Conservation (phyloP, 768 basidiomycete species). For the Exsudoporus frostii region DNA sequence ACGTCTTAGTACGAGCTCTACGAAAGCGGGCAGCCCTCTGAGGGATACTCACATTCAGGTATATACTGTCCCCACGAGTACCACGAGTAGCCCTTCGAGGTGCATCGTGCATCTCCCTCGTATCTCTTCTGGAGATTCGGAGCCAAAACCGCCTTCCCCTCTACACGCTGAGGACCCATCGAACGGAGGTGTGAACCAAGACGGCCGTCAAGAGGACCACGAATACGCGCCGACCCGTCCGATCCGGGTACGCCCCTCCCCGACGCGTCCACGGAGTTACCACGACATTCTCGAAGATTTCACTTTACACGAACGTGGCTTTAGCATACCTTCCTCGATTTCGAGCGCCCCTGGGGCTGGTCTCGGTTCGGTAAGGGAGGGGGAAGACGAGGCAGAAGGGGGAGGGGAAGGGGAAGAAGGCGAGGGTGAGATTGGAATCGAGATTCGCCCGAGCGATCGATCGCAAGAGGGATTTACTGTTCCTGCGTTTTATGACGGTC, state of each 20-base stretch:
- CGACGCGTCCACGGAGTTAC: constrained; percentile 57
- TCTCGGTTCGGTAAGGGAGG: constrained; percentile 22
- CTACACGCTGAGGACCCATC: background rate
- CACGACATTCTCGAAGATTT: constrained; percentile 68
- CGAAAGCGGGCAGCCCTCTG: constrained; percentile 18
- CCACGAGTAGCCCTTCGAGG: constrained; percentile 21
- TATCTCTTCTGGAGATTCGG: constrained; percentile 16
- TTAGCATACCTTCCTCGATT: constrained; percentile 30
- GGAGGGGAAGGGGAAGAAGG: background rate
- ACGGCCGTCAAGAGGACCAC: constrained; percentile 1
- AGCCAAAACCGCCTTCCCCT: constrained; percentile 8
- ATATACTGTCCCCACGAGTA: constrained; percentile 7
- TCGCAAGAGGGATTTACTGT: background rate
- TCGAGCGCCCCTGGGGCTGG: constrained; percentile 26
- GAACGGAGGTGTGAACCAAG: background rate
- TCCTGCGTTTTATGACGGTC: background rate
- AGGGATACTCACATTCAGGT: constrained; percentile 10
- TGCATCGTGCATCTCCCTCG: constrained; percentile 21
- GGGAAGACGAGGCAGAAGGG: constrained; percentile 13
- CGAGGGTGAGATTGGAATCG: background rate
- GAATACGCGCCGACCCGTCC: constrained; percentile 15
- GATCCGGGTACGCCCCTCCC: constrained; percentile 32
- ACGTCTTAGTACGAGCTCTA: constrained; percentile 23
- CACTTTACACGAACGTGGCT: constrained; percentile 33
- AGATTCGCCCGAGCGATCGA: background rate